Conservation (phyloP, 2,329 filamentous ascomycete genomes). For the Trichophyton rubrum region DNA sequence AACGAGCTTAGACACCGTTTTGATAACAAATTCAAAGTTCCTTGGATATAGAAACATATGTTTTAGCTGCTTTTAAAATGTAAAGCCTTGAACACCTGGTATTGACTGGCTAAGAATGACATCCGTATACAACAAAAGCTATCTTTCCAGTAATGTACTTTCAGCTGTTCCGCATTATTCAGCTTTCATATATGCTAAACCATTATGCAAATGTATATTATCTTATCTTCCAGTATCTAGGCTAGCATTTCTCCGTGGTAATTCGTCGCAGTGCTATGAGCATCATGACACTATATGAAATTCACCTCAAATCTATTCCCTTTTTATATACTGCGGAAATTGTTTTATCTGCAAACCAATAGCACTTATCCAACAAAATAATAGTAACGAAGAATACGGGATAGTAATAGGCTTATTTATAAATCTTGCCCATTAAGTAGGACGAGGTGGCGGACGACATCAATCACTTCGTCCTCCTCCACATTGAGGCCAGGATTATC, state of each 20-base stretch:
- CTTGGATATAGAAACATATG: not conserved
- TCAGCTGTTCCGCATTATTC: not conserved
- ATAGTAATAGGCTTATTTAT: constrained; percentile 12
- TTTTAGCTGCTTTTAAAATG: not conserved
- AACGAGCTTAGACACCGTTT: constrained; percentile 9
- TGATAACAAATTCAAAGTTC: not conserved
- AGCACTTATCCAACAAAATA: not conserved
- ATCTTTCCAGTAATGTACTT: not conserved
- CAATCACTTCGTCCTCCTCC: constrained; percentile 46
- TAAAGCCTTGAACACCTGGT: too few relatives aligned
- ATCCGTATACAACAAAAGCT: not conserved
- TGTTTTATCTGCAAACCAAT: not conserved
- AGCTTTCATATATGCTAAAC: not conserved
- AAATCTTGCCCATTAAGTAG: constrained; percentile 78
- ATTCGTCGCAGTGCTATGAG: too few relatives aligned
- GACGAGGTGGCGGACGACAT: constrained; percentile 64
- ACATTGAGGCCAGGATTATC: constrained; percentile 56
- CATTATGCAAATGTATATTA: constrained; percentile 2
- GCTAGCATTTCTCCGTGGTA: not conserved
- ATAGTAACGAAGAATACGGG: not conserved
- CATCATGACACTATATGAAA: not conserved
- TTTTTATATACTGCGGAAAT: not conserved
- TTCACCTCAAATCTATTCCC: not conserved
- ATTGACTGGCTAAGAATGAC: too few relatives aligned
- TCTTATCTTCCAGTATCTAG: not conserved